phyloP scores from a whole-genome alignment of 2,329 filamentous ascomycete genomes.

The Fonsecaea pedrosoi region DNA sequence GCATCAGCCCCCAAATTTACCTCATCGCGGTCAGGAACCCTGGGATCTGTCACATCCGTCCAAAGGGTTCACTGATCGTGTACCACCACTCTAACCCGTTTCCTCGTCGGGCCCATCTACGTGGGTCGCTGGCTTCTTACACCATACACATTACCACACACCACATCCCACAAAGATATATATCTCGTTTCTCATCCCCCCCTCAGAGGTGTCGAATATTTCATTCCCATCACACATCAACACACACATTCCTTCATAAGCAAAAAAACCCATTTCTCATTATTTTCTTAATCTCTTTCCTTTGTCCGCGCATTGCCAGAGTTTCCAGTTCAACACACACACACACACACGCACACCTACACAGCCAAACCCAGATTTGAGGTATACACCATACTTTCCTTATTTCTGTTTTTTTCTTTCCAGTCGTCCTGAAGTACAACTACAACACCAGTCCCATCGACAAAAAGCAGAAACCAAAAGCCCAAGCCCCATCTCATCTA shows the following conservation, averaged over 20 bases:
- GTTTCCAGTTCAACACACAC: slow-evolving; percentile 13
- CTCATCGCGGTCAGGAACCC: slow-evolving; percentile 21
- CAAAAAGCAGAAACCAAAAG: slow-evolving; percentile 11
- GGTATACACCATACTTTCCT: slow-evolving; percentile 30
- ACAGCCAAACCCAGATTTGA: slow-evolving; percentile 18
- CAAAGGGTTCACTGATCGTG: slow-evolving; percentile 8
- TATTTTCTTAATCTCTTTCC: slow-evolving; percentile 20
- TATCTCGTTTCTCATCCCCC: slow-evolving; percentile 17
- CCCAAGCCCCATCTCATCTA: slow-evolving; percentile 14
- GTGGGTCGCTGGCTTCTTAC: slow-evolving; percentile 1
- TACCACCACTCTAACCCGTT: slow-evolving; percentile 1
- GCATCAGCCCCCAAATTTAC: slow-evolving; percentile 38
- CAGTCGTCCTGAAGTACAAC: slow-evolving; percentile 15
- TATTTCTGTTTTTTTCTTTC: slow-evolving; percentile 27
- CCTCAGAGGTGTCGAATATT: slow-evolving; percentile 10
- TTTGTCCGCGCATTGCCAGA: slow-evolving; percentile 22
- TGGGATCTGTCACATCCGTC: slow-evolving; percentile 7
- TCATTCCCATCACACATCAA: slow-evolving; percentile 15
- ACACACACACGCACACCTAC: no score
- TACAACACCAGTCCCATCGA: slow-evolving; percentile 2
- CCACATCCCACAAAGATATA: slow-evolving; percentile 22
- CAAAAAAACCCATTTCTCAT: slow-evolving; percentile 6
- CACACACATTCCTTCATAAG: slow-evolving; percentile 24
- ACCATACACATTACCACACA: background rate
- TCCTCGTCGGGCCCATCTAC: slow-evolving; percentile 10